Evolutionary conservation across 805 yeast genomes (phyloP).

Genomic region (Candida koratica): DNA sequence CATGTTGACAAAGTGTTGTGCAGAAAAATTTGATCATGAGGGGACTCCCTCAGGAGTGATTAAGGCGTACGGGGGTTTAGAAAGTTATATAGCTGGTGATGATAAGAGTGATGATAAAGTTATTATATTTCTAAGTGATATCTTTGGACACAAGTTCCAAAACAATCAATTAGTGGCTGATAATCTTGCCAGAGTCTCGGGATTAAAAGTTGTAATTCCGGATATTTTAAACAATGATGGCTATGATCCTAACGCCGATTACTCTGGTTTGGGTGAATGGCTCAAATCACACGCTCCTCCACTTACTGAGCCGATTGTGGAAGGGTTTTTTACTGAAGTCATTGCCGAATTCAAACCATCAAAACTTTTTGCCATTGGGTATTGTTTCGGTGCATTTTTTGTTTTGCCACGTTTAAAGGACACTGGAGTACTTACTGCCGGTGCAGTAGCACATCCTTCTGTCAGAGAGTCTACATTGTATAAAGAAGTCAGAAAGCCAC

Average conservation of each 20-base stretch:
- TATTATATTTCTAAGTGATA: constrained; percentile 27
- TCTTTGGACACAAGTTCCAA: constrained; percentile 26
- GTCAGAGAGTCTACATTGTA: constrained; percentile 57
- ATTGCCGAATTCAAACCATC: constrained; percentile 3
- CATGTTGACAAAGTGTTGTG: constrained; percentile 18
- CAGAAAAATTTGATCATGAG: constrained; percentile 23
- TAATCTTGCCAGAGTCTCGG: constrained; percentile 14
- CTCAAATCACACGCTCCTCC: constrained; percentile 13
- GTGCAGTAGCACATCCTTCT: constrained; percentile 82
- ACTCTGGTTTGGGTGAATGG: constrained; percentile 7
- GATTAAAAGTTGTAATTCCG: constrained; percentile 26
- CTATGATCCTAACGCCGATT: constrained; percentile 9
- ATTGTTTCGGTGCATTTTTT: constrained; percentile 24
- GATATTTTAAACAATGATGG: constrained; percentile 28
- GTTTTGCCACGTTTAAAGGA: constrained; percentile 28
- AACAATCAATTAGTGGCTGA: constrained; percentile 30
- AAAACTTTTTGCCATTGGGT: constrained; percentile 17
- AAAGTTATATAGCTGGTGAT: constrained; percentile 25
- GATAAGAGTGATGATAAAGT: constrained; percentile 18
- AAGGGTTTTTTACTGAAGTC: constrained; percentile 7
- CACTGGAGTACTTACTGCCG: constrained; percentile 46
- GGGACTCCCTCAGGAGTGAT: constrained; percentile 25
- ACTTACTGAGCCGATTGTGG: constrained; percentile 13
- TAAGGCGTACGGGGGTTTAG: constrained; percentile 22
- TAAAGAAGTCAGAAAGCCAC: constrained; percentile 49